A percentile compares a stretch with the other conserved stretches of the same genome.
These are phyloP conservation scores for Calonectria pseudoturangicola DNA, from an alignment of 2,329 filamentous ascomycete genomes.

Conservation along the genomic window DNA sequence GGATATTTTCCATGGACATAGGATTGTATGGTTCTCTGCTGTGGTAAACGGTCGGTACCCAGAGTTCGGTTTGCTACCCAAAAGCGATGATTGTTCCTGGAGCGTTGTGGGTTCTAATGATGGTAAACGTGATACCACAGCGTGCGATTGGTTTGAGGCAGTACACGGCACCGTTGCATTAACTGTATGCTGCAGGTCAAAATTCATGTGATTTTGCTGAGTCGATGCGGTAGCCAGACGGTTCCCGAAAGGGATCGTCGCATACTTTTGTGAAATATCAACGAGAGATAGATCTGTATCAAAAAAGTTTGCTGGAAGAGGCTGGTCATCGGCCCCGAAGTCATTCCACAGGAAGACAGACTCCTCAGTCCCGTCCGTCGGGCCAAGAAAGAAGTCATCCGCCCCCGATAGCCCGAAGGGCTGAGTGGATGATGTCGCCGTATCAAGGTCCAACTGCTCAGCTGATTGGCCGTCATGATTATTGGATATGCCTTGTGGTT, in stretches of 20 bases:
- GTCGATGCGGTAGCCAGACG: not conserved
- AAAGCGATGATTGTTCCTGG: not conserved
- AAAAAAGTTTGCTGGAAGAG: not conserved
- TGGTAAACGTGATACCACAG: not conserved
- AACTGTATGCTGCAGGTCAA: too few species aligned
- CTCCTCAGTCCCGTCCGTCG: not conserved
- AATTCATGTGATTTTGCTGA: too few species aligned
- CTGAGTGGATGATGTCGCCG: too few species aligned
- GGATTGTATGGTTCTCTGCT: not conserved
- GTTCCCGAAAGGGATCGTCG: not conserved
- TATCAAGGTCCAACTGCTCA: too few species aligned
- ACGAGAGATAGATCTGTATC: not conserved
- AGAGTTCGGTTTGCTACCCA: not conserved
- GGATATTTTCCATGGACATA: not conserved
- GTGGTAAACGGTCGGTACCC: not conserved
- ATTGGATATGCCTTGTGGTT: too few species aligned
- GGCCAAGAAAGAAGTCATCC: not conserved
- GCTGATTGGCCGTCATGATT: too few species aligned
- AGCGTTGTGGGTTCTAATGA: not conserved
- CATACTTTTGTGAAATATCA: not conserved
- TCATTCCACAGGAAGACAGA: constrained; percentile 1
- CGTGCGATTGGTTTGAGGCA: too few species aligned
- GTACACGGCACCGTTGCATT: too few species aligned
- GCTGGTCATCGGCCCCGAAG: not conserved
- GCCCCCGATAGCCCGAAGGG: not conserved